Evolutionary conservation across 169 alveolate species (phyloP).

Genomic region (Theileria luwenshuni): DNA sequence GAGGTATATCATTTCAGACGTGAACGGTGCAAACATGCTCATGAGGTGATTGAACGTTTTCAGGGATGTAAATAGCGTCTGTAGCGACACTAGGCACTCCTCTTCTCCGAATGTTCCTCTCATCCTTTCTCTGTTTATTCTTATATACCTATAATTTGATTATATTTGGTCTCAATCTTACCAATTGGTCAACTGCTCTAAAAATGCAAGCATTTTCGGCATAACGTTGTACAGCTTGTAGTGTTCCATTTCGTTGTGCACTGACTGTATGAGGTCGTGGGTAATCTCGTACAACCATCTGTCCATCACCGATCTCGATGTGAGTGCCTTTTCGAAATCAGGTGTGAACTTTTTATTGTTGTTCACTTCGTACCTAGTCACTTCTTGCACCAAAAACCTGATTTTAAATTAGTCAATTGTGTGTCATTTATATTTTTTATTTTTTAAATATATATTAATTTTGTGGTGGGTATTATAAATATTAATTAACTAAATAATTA

Average conservation of each 20-base stretch:
- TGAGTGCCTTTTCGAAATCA: conserved; percentile 68
- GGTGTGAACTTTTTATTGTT: conserved; percentile 79
- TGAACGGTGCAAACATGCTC: conserved; percentile 91
- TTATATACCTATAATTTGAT: conserved; percentile 75
- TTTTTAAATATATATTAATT: too few relatives aligned
- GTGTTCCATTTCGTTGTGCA: conserved; percentile 93
- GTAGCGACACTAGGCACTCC: conserved; percentile 85
- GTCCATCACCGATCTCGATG: conserved; percentile 89
- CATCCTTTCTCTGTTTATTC: conserved; percentile 96
- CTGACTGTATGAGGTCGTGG: conserved; percentile 81
- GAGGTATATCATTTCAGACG: conserved; percentile 90
- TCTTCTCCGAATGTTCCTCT: conserved; percentile 92
- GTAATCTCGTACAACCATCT: conserved; percentile 92
- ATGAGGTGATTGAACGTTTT: conserved; percentile 79
- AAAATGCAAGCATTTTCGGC: conserved; percentile 90
- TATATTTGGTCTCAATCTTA: conserved; percentile 48
- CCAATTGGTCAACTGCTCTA: conserved; percentile 97
- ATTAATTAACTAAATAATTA: too few relatives aligned
- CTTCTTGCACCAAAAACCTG: conserved; percentile 93
- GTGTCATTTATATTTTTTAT: too few relatives aligned
- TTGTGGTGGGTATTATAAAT: too few relatives aligned
- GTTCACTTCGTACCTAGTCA: conserved; percentile 88
- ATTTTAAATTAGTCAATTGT: too few relatives aligned
- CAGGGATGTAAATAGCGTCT: conserved; percentile 88
- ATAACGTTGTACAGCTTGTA: conserved; percentile 95